These are phyloP conservation scores for Circinella umbellata DNA, from an alignment of 371 early-diverging fungal species.

Conservation along the genomic window DNA sequence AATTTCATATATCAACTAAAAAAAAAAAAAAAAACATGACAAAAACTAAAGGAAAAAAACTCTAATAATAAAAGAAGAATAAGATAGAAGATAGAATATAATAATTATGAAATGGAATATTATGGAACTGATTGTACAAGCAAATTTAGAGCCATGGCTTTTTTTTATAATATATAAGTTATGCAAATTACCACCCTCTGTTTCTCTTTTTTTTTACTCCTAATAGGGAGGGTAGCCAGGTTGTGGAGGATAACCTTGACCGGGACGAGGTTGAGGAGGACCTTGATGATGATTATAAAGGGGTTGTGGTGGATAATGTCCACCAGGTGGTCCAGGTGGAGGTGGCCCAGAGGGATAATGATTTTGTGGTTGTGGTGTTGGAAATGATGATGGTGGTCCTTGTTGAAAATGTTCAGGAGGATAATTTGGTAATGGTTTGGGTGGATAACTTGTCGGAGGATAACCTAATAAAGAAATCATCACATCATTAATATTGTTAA, in stretches of 20 bases:
- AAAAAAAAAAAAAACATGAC: too few relatives aligned
- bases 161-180: neutral
- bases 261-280: conserved; percentile 21
- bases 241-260: conserved; percentile 21
- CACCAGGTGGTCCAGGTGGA: conserved; percentile 13
- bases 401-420: conserved; percentile 16
- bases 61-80: too few relatives aligned
- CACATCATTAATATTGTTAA: neutral
- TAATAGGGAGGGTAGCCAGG: conserved; percentile 24
- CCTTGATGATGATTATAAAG: conserved; percentile 3
- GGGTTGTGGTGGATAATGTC: conserved; percentile 23
- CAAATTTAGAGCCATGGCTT: neutral
- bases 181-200: too few relatives aligned
- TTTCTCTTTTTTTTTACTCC: neutral
- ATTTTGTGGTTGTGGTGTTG: conserved; percentile 16
- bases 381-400: conserved; percentile 3
- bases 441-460: conserved; percentile 14
- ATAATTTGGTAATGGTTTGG: conserved; percentile 16
- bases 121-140: too few relatives aligned
- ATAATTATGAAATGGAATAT: too few relatives aligned
- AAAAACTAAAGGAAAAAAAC: too few relatives aligned
- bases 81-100: too few relatives aligned
- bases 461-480: conserved; percentile 14
- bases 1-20: too few relatives aligned
- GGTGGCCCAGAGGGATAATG: conserved; percentile 15